Evolutionary conservation across 2,329 filamentous ascomycete species (phyloP).

Genomic region (Thielaviopsis musarum): DNA sequence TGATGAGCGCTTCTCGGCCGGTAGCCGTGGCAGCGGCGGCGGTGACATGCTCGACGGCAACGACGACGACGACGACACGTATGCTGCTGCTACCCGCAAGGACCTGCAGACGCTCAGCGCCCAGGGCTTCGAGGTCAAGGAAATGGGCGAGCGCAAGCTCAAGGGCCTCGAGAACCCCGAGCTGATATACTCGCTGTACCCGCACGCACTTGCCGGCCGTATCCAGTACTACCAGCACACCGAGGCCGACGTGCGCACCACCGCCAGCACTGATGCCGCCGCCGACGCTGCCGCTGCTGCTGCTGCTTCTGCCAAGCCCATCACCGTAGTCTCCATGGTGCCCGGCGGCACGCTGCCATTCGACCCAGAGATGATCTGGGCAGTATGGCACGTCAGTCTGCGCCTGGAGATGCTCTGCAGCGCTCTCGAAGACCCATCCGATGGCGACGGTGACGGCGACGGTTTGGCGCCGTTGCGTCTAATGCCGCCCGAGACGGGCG

Average conservation of each 20-base stretch:
- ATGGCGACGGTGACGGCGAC: background rate
- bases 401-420: conserved; percentile 88
- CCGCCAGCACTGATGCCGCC: too few species aligned
- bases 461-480: conserved; percentile 17
- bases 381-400: conserved; percentile 74
- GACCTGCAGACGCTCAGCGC: conserved; percentile 76
- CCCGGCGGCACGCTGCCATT: conserved; percentile 52
- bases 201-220: conserved; percentile 69
- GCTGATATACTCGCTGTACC: conserved; percentile 88
- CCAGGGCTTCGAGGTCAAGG: conserved; percentile 92
- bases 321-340: conserved; percentile 23
- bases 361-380: conserved; percentile 74
- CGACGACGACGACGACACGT: conserved; percentile 50
- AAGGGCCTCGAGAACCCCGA: conserved; percentile 97
- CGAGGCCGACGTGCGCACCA: conserved; percentile 16
- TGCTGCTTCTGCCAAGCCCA: conserved; percentile 34
- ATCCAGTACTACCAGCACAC: conserved; percentile 49
- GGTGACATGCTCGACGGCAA: conserved; percentile 57
- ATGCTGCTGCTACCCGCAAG: conserved; percentile 63
- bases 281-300: conserved; percentile 18
- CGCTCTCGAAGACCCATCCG: conserved; percentile 47
- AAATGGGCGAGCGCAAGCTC: conserved; percentile 84
- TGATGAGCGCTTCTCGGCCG: background rate
- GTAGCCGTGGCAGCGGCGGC: background rate
- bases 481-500: conserved; percentile 62